Base-by-base conservation (phyloP, 192 early-diverging fungal species). In the Pilaira anomala region DNA sequence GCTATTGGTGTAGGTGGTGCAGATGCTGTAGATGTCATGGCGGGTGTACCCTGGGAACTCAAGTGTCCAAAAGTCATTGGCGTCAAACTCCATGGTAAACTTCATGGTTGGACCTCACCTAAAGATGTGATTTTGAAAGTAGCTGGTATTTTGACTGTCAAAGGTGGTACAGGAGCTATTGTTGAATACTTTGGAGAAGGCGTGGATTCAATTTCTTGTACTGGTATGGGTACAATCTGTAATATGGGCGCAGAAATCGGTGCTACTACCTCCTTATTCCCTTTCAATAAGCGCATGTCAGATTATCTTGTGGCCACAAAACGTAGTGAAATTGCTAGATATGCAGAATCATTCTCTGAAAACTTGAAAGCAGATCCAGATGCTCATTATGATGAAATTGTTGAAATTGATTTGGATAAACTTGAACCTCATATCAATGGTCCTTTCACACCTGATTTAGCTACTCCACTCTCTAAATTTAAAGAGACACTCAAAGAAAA, bases 241-340 rank as follows among this genome's bases (percentile, higher is more conserved):
- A 98, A 98, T 83, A 96, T 98, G 96, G 96, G 96, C 72, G 96
- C 96, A 46, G 96, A 98, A 80, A 90, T 98, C 60, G 96, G 96
- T 66, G 96, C 96, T 28, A 98, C 96, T 48, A 96, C 96, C 51
- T 98, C 96, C 13, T 68, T 96, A 39, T 98, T 98, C 84, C 96
- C 96, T 24, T 95, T 88, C 85, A 95, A 93, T 72, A 71, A 78
- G 41, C 89, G 91, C 76, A 98, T 98, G 96, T 73, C 76, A 58
- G 86, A 89, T 65, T 98, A 94, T 80, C 86, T 98, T 25, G 80
- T 79, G 59, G 91, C 95, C 62, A 98, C 96, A 52, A 77, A 80
- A 25, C 92, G 96, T 41, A 71, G 71, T 21, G 78, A 85, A 63
- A 89, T 93, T 72, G 96, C 94, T 52, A 81, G 83, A 12, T 87